phyloP scores from a whole-genome alignment of 2,329 filamentous ascomycete species.

The Achaetomium macrosporum region DNA sequence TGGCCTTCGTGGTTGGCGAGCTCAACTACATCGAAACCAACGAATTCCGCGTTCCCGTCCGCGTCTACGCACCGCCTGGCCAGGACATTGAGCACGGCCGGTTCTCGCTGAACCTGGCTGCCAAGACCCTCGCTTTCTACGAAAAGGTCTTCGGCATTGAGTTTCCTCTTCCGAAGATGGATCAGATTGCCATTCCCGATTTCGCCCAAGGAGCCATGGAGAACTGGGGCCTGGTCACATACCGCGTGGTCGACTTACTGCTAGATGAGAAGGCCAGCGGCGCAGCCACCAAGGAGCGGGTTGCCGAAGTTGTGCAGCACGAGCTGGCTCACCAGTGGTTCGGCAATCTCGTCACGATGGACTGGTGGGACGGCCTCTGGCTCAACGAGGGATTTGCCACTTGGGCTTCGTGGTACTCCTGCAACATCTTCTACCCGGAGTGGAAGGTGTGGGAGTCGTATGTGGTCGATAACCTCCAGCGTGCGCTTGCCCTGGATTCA shows the following conservation, averaged over 20 bases:
- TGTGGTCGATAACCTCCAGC: slow-evolving; percentile 86
- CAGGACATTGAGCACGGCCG: slow-evolving; percentile 85
- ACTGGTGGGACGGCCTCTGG: slow-evolving; percentile 91
- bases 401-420: slow-evolving; percentile 83
- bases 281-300: slow-evolving; percentile 82
- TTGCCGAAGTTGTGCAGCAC: slow-evolving; percentile 94
- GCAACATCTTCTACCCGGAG: slow-evolving; percentile 91
- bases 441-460: slow-evolving; percentile 98
- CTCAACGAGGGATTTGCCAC: slow-evolving; percentile 88
- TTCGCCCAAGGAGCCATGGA: slow-evolving; percentile 97
- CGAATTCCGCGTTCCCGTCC: slow-evolving; percentile 82
- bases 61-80: slow-evolving; percentile 89
- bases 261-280: slow-evolving; percentile 89
- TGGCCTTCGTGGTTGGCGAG: slow-evolving; percentile 91
- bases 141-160: slow-evolving; percentile 87
- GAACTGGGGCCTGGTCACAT: slow-evolving; percentile 96
- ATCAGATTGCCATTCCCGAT: slow-evolving; percentile 93
- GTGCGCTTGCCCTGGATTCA: slow-evolving; percentile 81
- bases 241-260: slow-evolving; percentile 84
- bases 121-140: slow-evolving; percentile 86
- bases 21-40: slow-evolving; percentile 92
- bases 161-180: slow-evolving; percentile 89
- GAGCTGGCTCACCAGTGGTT: slow-evolving; percentile 95
- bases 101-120: slow-evolving; percentile 85
- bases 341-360: slow-evolving; percentile 86